Evolutionary conservation across 2,329 filamentous ascomycete species (phyloP).

Genomic region (Monilinia polystroma): DNA sequence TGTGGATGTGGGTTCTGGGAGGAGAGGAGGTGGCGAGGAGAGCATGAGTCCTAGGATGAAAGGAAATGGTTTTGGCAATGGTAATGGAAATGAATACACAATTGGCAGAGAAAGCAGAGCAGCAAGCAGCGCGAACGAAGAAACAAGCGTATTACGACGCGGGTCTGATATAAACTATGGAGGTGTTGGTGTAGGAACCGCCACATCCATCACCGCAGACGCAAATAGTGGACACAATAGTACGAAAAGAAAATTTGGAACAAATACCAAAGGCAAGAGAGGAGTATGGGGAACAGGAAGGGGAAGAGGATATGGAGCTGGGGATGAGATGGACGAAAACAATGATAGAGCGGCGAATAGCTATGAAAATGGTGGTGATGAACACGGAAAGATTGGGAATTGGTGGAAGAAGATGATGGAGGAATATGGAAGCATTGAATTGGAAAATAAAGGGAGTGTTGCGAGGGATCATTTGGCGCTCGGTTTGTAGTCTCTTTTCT

Average conservation of each 20-base stretch:
- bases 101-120: conserved; percentile 5
- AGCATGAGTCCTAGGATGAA: background rate
- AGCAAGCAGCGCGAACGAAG: conserved; percentile 41
- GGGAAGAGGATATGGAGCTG: background rate
- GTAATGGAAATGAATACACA: conserved; percentile 1
- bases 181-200: background rate
- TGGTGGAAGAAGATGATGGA: conserved; percentile 55
- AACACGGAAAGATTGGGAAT: conserved; percentile 37
- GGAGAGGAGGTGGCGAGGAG: background rate
- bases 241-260: background rate
- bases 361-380: conserved; percentile 23
- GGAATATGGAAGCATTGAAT: conserved; percentile 58
- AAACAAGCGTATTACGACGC: conserved; percentile 43
- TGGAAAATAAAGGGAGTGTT: conserved; percentile 84
- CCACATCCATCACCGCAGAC: background rate
- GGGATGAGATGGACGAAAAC: background rate
- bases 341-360: background rate
- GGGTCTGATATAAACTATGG: conserved; percentile 4
- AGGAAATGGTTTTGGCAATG: background rate
- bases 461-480: conserved; percentile 79
- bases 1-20: background rate
- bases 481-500: conserved; percentile 49
- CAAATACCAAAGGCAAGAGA: background rate
- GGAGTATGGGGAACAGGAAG: background rate
- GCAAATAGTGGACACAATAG: background rate